These are phyloP conservation scores for Sporothrix brunneoviolacea DNA, from an alignment of 2,329 filamentous ascomycete genomes.

Conservation along the genomic window DNA sequence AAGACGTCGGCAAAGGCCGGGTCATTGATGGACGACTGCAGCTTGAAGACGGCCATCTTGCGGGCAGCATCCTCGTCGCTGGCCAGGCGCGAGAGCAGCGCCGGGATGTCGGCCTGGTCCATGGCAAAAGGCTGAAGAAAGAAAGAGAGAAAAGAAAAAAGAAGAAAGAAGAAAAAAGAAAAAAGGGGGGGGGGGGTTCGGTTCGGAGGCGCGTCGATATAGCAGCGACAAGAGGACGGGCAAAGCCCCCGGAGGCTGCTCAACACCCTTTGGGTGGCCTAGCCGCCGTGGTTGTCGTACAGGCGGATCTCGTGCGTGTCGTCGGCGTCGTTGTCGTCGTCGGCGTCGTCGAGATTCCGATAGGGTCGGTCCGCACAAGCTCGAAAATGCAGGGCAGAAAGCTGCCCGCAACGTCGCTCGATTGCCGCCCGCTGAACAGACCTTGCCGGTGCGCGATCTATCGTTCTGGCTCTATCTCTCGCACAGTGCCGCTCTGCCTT, in stretches of 20 bases:
- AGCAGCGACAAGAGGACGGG: not conserved
- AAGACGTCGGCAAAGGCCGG: slow-evolving; percentile 95
- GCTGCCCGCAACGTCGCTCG: not conserved
- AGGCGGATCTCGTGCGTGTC: no score
- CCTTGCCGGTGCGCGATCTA: no score
- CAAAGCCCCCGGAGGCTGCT: no score
- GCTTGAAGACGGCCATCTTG: slow-evolving; percentile 98
- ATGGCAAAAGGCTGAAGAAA: slow-evolving; percentile 35
- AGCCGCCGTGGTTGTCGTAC: not conserved
- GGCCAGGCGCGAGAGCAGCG: slow-evolving; percentile 55
- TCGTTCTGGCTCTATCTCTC: no score
- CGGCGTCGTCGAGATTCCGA: not conserved
- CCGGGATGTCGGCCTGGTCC: slow-evolving; percentile 62
- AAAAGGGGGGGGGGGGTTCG: not conserved
- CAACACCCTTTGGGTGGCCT: no score
- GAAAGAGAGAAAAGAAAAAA: not conserved
- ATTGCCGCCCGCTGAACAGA: not conserved
- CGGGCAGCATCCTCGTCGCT: slow-evolving; percentile 81
- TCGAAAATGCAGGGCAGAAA: not conserved
- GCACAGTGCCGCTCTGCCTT: not conserved
- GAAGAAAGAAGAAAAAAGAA: not conserved
- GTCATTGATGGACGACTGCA: slow-evolving; percentile 91
- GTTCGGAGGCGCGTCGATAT: no score
- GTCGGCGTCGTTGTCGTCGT: no score
- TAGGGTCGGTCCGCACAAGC: no score